phyloP scores from a whole-genome alignment of 768 basidiomycete genomes.

The Trametopsis cervina region DNA sequence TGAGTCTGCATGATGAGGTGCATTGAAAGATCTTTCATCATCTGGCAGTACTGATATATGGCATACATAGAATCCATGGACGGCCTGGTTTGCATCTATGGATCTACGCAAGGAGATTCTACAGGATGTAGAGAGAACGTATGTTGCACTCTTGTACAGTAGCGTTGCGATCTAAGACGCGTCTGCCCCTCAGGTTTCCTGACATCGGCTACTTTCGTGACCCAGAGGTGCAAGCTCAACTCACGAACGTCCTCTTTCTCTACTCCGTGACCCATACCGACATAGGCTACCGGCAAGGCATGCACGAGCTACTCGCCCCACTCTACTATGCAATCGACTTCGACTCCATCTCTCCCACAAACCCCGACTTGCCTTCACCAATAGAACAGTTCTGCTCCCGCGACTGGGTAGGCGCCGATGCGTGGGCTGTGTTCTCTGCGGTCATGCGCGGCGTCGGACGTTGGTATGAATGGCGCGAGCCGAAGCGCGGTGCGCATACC shows the following conservation, averaged over 20 bases:
- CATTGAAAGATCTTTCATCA: constrained; percentile 5
- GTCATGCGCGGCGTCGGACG: constrained; percentile 75
- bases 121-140: constrained; percentile 96
- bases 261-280: constrained; percentile 72
- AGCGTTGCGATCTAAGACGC: no score
- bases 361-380: constrained; percentile 23
- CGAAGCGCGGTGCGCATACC: constrained; percentile 4
- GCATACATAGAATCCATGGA: constrained; percentile 80
- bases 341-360: constrained; percentile 55
- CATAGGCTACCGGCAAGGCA: constrained; percentile 94
- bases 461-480: constrained; percentile 56
- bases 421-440: constrained; percentile 74
- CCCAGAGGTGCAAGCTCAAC: constrained; percentile 61
- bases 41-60: neutral
- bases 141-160: constrained; percentile 33
- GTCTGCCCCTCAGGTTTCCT: constrained; percentile 85
- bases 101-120: constrained; percentile 85
- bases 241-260: constrained; percentile 86
- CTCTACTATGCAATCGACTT: constrained; percentile 77
- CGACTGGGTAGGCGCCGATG: constrained; percentile 75
- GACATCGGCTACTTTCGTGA: constrained; percentile 89
- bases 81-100: constrained; percentile 83
- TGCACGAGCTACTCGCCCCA: constrained; percentile 95
- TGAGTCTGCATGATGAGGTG: constrained; percentile 75
- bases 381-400: constrained; percentile 59